phyloP scores from a whole-genome alignment of 768 basidiomycete species.

The Cantharellus anzutake region DNA sequence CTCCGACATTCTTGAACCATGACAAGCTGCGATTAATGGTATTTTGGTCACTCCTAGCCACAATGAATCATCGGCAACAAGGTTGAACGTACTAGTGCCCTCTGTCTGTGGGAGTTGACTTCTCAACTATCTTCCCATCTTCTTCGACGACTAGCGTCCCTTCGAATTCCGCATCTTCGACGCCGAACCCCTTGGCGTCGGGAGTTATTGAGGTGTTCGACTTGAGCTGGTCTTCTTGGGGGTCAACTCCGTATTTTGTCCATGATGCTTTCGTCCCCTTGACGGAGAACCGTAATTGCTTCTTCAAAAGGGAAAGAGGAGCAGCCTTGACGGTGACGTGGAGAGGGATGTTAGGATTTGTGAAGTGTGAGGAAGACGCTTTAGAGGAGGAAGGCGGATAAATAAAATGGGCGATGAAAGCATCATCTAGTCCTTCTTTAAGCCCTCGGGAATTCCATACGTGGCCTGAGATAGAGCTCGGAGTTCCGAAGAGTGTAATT shows the following conservation, averaged over 20 bases:
- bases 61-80: neutral
- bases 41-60: neutral
- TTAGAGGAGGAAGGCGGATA: slow-evolving; percentile 10
- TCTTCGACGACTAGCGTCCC: slow-evolving; percentile 8
- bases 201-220: slow-evolving; percentile 2
- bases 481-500: slow-evolving; percentile 21
- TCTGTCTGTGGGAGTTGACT: neutral
- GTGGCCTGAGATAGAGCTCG: slow-evolving; percentile 14
- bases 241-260: slow-evolving; percentile 20
- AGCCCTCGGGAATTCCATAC: slow-evolving; percentile 15
- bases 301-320: slow-evolving; percentile 16
- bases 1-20: slow-evolving; percentile 7
- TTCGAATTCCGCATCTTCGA: slow-evolving; percentile 5
- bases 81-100: slow-evolving; percentile 7
- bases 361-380: neutral
- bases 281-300: slow-evolving; percentile 19
- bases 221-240: slow-evolving; percentile 19
- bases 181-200: slow-evolving; percentile 9
- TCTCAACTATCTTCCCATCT: slow-evolving; percentile 1
- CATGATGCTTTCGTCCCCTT: slow-evolving; percentile 18
- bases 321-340: slow-evolving; percentile 17
- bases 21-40: slow-evolving; percentile 1
- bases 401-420: slow-evolving; percentile 15
- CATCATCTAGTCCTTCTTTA: slow-evolving; percentile 16
- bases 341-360: slow-evolving; percentile 13